phyloP scores from a whole-genome alignment of 2,329 filamentous ascomycete species.

The Falciphora oryzae region DNA sequence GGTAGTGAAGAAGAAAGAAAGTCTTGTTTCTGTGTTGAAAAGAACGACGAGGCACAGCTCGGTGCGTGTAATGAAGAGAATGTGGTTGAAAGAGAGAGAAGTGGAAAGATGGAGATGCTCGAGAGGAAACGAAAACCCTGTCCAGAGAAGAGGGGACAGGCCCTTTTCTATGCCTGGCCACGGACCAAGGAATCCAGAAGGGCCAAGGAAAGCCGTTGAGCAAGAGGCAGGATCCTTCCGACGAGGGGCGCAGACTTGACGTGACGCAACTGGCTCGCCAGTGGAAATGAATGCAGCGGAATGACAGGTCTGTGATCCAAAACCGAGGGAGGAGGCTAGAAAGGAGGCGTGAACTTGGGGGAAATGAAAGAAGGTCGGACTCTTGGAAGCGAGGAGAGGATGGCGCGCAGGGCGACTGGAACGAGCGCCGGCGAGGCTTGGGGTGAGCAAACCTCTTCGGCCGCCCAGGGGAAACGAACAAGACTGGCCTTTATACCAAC shows the following conservation, averaged over 20 bases:
- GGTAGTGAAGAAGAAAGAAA: conserved; percentile 21
- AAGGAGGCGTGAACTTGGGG: too few relatives aligned
- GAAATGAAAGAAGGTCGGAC: neutral
- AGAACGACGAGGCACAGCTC: conserved; percentile 4
- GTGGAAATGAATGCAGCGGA: neutral
- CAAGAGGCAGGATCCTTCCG: neutral
- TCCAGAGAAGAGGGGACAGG: neutral
- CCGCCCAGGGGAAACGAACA: too few relatives aligned
- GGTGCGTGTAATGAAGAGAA: neutral
- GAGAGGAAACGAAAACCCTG: neutral
- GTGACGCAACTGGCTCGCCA: neutral
- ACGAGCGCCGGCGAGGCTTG: neutral
- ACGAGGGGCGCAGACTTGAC: neutral
- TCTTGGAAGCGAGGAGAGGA: neutral
- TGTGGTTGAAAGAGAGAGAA: conserved; percentile 2
- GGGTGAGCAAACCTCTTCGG: neutral
- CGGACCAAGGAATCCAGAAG: neutral
- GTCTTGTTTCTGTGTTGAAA: conserved; percentile 1
- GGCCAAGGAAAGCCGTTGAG: neutral
- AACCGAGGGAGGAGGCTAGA: neutral
- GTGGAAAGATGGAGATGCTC: neutral
- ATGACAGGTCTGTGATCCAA: neutral
- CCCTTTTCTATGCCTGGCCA: neutral
- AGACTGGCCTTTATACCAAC: neutral
- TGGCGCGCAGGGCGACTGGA: neutral